Evolutionary conservation across 2,329 filamentous ascomycete genomes (phyloP), one percentile per base, ranked within the genome.

Genomic region (Cladorrhinum sp.): DNA sequence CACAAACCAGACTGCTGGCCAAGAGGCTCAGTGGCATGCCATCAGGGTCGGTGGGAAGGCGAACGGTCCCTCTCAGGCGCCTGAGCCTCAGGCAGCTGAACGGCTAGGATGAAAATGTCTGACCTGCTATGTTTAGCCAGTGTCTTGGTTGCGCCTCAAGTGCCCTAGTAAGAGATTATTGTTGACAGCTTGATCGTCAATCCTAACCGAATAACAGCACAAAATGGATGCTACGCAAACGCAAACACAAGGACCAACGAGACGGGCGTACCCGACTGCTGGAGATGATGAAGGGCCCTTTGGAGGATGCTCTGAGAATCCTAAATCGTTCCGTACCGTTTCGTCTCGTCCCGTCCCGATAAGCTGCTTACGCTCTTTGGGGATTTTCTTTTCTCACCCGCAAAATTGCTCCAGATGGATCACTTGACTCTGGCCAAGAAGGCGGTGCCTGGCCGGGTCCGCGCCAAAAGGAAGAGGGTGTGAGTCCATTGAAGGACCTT

Each of bases 341-440:
- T 57, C 54, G 45, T 60, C 61, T 60, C 61, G 61, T 50, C 58
- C 58, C 61, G 61, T 63, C 55, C 61, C 58, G 29, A 48, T 38
- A 50, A 45, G 49, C 25, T 41, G 55, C 36, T 58, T 55, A 29
- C 9, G 16, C 22, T 18, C 36, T 12, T 23, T 53, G 18, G 10
- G 8, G 32, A 18, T 50, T 50, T 20, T 53, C 12, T 52, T 32
- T 52, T 20, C 22, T 22, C 5, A 22, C 36, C 53, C n/a, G 16
- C 6, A 45, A n/a, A 18, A 18, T 18, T 7, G 10, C 18, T 45
- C 41, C 8, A 2, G 18, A 45, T 45, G 53, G 25, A 24, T 49
- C 38, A 49, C 24, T 24, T 38, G 52, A 55, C 22, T 55, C 20
- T 45, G 36, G 23, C 32, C 38, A 41, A 36, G 52, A 22, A 22